A percentile compares a stretch with the other conserved stretches of the same genome.
Evolutionary conservation across 2,329 filamentous ascomycete species (phyloP).

Genomic region (Sodiomyces alkalinus): DNA sequence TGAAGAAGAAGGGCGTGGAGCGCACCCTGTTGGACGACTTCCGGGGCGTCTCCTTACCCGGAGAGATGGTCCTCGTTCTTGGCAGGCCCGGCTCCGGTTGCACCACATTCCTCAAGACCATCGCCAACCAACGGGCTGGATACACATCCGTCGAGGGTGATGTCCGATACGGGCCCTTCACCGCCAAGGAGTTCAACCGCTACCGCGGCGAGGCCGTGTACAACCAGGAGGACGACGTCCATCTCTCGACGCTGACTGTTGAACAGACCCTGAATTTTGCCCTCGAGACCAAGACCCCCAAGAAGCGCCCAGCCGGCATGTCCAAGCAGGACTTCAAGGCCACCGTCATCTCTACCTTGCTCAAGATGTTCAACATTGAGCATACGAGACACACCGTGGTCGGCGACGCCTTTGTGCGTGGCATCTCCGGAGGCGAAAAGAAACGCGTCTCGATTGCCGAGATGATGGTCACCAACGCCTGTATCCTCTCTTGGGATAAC

Average conservation of each 20-base stretch:
- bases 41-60: conserved; percentile 55
- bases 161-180: conserved; percentile 63
- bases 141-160: conserved; percentile 47
- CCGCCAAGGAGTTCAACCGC: conserved; percentile 52
- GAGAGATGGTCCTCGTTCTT: conserved; percentile 79
- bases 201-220: conserved; percentile 77
- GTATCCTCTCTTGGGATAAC: conserved; percentile 64
- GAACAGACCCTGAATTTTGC: conserved; percentile 79
- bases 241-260: conserved; percentile 74
- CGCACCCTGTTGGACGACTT: conserved; percentile 62
- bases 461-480: conserved; percentile 62
- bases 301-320: conserved; percentile 61
- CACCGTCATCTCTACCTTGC: conserved; percentile 54
- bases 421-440: conserved; percentile 64
- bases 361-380: conserved; percentile 91
- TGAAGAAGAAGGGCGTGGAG: conserved; percentile 53
- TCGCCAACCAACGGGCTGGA: conserved; percentile 48
- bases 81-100: conserved; percentile 62
- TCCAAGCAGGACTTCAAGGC: conserved; percentile 62
- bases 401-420: conserved; percentile 66
- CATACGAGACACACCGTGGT: conserved; percentile 77
- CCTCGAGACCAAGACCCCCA: conserved; percentile 69
- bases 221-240: conserved; percentile 75
- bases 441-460: conserved; percentile 75
- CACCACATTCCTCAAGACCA: conserved; percentile 53